Base-by-base conservation (phyloP, 208 protist species). In the Acanthamoeba castellanii region DNA sequence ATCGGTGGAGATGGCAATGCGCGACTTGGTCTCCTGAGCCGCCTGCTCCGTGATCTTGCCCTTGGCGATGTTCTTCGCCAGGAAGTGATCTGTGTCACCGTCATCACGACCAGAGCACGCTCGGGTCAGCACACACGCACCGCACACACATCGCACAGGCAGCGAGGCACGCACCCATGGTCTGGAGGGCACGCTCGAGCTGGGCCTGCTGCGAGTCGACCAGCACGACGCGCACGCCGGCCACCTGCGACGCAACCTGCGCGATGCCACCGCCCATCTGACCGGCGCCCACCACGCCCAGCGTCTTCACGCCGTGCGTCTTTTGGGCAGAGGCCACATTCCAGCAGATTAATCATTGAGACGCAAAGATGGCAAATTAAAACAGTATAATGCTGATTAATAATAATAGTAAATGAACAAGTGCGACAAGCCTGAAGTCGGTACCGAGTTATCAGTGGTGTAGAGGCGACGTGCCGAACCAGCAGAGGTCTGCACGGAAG, bases 221-320 rank as follows among this genome's bases (percentile, higher is more conserved):
- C 13, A 97, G 27, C 6, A 97, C 68, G 9, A 97, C 97, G 7
- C 95, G 74, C 32, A 81, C 42, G 25, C 95, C 91, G 0, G 96
- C 96, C 34, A 95, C 76, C 89, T 96, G 93, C 27, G 95, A 42
- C 7, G 93, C 92, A 64, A 97, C 96, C 92, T 96, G 96, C 0
- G 96, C 97, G 78, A 98, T 98, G 94, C 97, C 97, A 22, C 57
- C 64, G 66, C 97, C 97, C 97, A 98, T 98, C 82, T 98, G 97
- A 34, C 97, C 97, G 32, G 94, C 95, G 47, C 97, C 97, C 20
- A 93, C 52, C 37, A 93, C 89, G 52, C 89, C 89, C 25, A 93
- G n/a, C 47, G 37, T 93, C 89, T 78, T 93, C n/a, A 93, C 70
- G 34, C 84, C 57, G 11, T 91, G 84, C 18, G 61, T 64, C 84